phyloP scores from a whole-genome alignment of 371 early-diverging fungal species.

The Rozella allomycis region DNA sequence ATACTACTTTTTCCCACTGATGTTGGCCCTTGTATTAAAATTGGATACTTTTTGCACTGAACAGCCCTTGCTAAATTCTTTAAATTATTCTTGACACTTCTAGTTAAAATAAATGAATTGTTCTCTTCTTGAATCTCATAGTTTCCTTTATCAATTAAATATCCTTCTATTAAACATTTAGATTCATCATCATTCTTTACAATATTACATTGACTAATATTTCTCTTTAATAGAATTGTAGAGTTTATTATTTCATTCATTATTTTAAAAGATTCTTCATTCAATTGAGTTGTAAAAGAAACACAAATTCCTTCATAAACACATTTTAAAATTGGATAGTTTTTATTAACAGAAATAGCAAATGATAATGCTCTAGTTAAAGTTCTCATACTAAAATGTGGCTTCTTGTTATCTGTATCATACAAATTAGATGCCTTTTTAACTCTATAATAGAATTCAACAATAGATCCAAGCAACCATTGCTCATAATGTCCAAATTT shows the following conservation, averaged over 20 bases:
- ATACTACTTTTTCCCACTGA: conserved; percentile 98
- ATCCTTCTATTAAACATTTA: no score
- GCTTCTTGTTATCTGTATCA: conserved; percentile 73
- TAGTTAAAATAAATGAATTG: conserved; percentile 59
- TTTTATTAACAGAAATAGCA: conserved; percentile 42
- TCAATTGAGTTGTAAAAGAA: conserved; percentile 82
- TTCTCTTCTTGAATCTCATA: not conserved
- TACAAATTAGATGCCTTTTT: conserved; percentile 48
- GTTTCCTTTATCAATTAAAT: conserved; percentile 2
- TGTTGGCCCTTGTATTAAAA: conserved; percentile 99
- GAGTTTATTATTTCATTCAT: conserved; percentile 34
- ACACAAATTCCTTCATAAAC: conserved; percentile 82
- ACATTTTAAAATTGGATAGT: conserved; percentile 52
- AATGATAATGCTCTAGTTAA: conserved; percentile 70
- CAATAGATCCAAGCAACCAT: conserved; percentile 44
- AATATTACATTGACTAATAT: not conserved
- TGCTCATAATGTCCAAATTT: conserved; percentile 15
- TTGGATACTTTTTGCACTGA: conserved; percentile 71
- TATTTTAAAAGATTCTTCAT: conserved; percentile 37
- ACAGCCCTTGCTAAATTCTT: conserved; percentile 76
- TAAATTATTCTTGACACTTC: conserved; percentile 62
- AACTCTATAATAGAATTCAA: conserved; percentile 58
- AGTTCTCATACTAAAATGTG: conserved; percentile 85
- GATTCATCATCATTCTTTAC: not conserved
- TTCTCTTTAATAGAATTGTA: conserved; percentile 2